A percentile compares a stretch with the other conserved stretches of the same genome.
Conservation (phyloP, 2,329 filamentous ascomycete species). For the Alternaria sp. region DNA sequence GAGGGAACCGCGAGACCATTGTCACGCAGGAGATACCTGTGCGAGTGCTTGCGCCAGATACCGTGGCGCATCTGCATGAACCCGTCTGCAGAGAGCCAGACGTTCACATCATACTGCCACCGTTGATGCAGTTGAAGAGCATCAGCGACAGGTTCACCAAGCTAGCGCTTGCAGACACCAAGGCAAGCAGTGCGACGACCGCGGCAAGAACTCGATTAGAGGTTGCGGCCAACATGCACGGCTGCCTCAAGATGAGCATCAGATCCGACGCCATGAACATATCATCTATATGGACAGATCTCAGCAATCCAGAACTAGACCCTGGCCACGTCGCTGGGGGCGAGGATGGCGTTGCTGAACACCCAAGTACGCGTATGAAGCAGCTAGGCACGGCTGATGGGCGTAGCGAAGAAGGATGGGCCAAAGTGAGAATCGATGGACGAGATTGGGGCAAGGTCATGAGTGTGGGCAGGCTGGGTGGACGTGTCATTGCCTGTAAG, state of each 20-base stretch:
- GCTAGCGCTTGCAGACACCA: slow-evolving; percentile 61
- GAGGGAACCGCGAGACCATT: slow-evolving; percentile 81
- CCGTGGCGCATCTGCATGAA: slow-evolving; percentile 93
- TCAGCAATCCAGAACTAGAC: slow-evolving; percentile 88
- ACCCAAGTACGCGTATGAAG: slow-evolving; percentile 82
- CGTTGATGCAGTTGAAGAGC: slow-evolving; percentile 85
- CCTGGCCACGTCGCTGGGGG: slow-evolving; percentile 74
- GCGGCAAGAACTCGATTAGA: slow-evolving; percentile 69
- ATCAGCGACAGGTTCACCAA: slow-evolving; percentile 96
- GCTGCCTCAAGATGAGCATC: slow-evolving; percentile 79
- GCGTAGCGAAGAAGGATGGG: slow-evolving; percentile 83
- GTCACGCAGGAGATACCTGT: slow-evolving; percentile 98
- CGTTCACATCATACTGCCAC: slow-evolving; percentile 89
- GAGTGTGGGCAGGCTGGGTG: slow-evolving; percentile 87
- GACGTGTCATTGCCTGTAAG: slow-evolving; percentile 88
- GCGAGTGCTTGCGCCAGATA: slow-evolving; percentile 81
- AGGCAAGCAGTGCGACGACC: slow-evolving; percentile 48
- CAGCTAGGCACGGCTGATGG: slow-evolving; percentile 63
- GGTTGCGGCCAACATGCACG: slow-evolving; percentile 93
- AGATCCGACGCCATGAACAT: slow-evolving; percentile 85
- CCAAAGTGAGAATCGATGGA: slow-evolving; percentile 88
- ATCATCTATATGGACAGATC: slow-evolving; percentile 81
- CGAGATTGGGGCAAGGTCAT: slow-evolving; percentile 95
- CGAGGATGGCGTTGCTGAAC: slow-evolving; percentile 72
- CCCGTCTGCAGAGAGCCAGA: slow-evolving; percentile 90